phyloP scores from a whole-genome alignment of 192 early-diverging fungal genomes.

The Podila clonocystis region DNA sequence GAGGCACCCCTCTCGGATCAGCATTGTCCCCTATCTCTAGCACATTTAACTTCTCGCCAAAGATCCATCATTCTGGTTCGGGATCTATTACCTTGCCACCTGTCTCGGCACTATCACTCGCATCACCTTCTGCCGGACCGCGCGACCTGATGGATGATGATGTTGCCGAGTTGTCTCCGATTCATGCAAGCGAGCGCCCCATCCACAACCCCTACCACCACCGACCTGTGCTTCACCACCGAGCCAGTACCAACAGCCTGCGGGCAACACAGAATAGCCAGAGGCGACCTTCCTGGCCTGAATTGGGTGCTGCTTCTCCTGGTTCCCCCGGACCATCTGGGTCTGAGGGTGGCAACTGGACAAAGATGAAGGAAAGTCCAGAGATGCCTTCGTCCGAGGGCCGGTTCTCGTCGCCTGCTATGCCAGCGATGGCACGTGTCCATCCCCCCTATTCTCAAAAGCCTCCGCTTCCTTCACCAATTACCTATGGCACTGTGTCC shows the following conservation, averaged over 20 bases:
- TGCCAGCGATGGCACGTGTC: not conserved
- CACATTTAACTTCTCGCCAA: not conserved
- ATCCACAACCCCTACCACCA: not conserved
- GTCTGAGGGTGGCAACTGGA: not conserved
- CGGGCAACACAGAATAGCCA: not conserved
- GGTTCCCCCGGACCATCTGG: too few relatives aligned
- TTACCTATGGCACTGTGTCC: not conserved
- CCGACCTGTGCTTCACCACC: not conserved
- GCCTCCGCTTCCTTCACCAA: not conserved
- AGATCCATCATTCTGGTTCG: not conserved
- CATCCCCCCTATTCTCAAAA: not conserved
- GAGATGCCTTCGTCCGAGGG: not conserved
- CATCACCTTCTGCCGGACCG: not conserved
- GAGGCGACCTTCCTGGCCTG: conserved; percentile 1
- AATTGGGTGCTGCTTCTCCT: not conserved
- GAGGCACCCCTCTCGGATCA: not conserved
- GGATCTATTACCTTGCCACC: not conserved
- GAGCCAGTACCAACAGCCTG: not conserved
- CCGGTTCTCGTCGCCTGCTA: not conserved
- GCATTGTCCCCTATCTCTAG: not conserved
- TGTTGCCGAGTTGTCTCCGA: not conserved
- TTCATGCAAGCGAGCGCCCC: not conserved
- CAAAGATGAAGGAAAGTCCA: not conserved
- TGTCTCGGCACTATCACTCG: not conserved
- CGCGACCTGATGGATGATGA: not conserved